Percentiles rank a stretch among this genome's conserved stretches.
phyloP scores from a whole-genome alignment of 2,329 filamentous ascomycete genomes.

The Colletotrichum kahawae region DNA sequence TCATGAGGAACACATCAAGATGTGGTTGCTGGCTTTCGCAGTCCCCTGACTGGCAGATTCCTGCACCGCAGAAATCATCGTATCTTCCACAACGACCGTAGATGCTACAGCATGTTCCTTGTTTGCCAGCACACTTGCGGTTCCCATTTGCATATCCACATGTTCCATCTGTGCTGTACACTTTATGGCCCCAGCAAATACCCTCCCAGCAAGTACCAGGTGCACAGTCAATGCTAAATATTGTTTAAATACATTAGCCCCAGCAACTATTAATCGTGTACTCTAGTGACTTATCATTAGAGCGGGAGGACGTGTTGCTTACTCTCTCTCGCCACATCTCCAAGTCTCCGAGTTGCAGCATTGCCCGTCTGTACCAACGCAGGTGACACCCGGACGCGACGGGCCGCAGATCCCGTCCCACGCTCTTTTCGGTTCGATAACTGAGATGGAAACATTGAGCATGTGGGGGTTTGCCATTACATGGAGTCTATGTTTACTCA shows the following conservation, averaged over 20 bases:
- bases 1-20: not conserved
- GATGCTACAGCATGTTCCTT: not conserved
- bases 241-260: not conserved
- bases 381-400: not conserved
- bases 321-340: not conserved
- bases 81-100: not conserved
- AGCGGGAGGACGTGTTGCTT: not conserved
- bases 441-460: not conserved
- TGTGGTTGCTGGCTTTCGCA: not conserved
- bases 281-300: not conserved
- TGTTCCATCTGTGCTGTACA: not conserved
- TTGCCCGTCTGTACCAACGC: not conserved
- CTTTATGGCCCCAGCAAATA: not conserved
- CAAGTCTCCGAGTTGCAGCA: not conserved
- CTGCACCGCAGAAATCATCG: not conserved
- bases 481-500: not conserved
- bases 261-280: not conserved
- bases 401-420: not conserved
- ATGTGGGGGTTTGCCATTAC: not conserved
- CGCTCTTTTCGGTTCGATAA: not conserved
- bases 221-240: not conserved
- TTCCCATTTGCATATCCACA: not conserved
- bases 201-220: not conserved
- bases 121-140: not conserved
- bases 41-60: not conserved